A percentile compares a stretch with the other conserved stretches of the same genome.
These are phyloP conservation scores for Triangularia verruculosa DNA, from an alignment of 2,329 filamentous ascomycete genomes.

Conservation along the genomic window DNA sequence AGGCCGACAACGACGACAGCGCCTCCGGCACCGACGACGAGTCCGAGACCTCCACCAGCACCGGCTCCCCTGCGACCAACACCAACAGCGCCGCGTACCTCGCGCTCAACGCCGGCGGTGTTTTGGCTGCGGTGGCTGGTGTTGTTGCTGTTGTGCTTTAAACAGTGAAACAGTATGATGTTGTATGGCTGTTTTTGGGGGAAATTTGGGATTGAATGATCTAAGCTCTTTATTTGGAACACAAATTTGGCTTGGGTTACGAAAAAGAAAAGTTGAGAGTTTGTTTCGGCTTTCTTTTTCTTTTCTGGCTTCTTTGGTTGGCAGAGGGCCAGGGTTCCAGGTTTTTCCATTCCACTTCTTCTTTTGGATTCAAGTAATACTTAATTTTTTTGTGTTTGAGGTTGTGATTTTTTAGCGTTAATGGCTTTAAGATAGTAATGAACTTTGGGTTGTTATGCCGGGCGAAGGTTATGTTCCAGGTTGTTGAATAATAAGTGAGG, in stretches of 20 bases:
- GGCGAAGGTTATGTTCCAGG: neutral
- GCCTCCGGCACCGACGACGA: slow-evolving; percentile 23
- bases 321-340: neutral
- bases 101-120: slow-evolving; percentile 31
- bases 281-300: neutral
- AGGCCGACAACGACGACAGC: slow-evolving; percentile 20
- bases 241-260: neutral
- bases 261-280: neutral
- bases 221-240: neutral
- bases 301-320: neutral
- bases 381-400: slow-evolving; percentile 8
- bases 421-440: slow-evolving; percentile 8
- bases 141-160: slow-evolving; percentile 34
- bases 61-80: slow-evolving; percentile 15
- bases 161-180: neutral
- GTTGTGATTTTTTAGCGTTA: slow-evolving; percentile 9
- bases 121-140: slow-evolving; percentile 34
- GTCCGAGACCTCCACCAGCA: slow-evolving; percentile 15
- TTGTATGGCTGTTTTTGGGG: neutral
- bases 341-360: neutral
- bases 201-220: neutral
- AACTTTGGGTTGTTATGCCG: neutral
- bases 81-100: slow-evolving; percentile 30
- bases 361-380: slow-evolving; percentile 2
- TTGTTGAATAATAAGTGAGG: neutral